These are phyloP conservation scores for Arthrinium phaeospermum DNA, from an alignment of 2,329 filamentous ascomycete genomes.

Conservation along the genomic window DNA sequence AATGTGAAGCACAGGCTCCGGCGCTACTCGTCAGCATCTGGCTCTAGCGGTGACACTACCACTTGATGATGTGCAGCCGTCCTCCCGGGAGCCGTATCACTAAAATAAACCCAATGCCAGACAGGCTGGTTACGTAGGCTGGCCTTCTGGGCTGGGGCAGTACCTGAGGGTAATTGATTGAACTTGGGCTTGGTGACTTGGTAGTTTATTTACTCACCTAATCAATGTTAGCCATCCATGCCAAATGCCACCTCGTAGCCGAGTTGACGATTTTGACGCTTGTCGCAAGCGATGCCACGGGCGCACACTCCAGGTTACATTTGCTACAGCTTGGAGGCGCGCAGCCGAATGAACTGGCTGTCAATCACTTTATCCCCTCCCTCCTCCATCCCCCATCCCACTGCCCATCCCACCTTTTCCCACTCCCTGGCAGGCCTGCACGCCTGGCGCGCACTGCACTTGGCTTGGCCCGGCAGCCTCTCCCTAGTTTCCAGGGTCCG, in stretches of 20 bases:
- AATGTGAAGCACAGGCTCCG: slow-evolving; percentile 13
- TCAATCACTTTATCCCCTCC: neutral
- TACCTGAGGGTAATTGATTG: neutral
- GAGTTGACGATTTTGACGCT: neutral
- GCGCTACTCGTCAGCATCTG: slow-evolving; percentile 5
- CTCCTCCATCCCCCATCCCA: no score
- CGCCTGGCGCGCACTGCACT: neutral
- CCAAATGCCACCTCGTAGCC: neutral
- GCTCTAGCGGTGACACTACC: slow-evolving; percentile 10
- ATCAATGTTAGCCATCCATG: neutral
- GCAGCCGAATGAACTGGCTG: neutral
- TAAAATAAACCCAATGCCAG: neutral
- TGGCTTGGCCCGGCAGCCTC: neutral
- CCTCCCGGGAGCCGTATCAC: neutral
- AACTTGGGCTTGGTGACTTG: neutral
- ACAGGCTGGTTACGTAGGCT: neutral
- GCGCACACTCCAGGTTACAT: slow-evolving; percentile 5
- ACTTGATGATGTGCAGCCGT: slow-evolving; percentile 13
- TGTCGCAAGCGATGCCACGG: neutral
- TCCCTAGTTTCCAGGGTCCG: slow-evolving; percentile 4
- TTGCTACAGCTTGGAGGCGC: neutral
- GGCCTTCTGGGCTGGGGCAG: no score
- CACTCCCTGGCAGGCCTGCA: neutral
- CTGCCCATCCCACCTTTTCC: neutral
- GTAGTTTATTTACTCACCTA: no score